Percentiles rank a stretch among this genome's conserved stretches.
Evolutionary conservation across 78 protist species (phyloP).

Genomic region (Dictyostelium discoideum): DNA sequence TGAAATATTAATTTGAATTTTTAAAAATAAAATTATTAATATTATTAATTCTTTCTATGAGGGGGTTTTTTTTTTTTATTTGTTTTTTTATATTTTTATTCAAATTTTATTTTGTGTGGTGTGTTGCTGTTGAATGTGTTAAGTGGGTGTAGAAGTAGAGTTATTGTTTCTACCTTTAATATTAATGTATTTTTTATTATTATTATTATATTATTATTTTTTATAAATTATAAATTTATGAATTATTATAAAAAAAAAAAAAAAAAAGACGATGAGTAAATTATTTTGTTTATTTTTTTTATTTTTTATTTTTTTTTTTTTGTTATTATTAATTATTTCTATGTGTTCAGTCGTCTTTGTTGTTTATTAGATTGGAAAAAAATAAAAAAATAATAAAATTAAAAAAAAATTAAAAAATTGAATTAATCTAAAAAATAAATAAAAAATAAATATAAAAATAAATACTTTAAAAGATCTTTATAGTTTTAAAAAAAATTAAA

Average conservation of each 20-base stretch:
- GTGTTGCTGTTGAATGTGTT: not conserved
- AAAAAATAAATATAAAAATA: no score
- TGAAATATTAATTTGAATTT: not conserved
- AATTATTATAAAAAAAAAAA: no score
- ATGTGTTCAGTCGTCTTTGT: not conserved
- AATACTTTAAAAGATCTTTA: not conserved
- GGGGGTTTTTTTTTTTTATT: not conserved
- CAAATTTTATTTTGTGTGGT: slow-evolving; percentile 5
- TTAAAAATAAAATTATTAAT: not conserved
- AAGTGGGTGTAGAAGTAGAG: not conserved
- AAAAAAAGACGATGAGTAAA: not conserved
- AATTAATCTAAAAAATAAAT: not conserved
- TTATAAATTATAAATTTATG: no score
- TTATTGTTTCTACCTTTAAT: not conserved
- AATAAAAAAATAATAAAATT: no score
- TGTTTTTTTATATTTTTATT: not conserved
- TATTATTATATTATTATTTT: no score
- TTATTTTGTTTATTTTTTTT: not conserved
- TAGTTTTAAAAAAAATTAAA: no score
- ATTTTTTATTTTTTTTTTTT: no score
- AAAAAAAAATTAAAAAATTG: no score
- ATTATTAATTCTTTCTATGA: not conserved
- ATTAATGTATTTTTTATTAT: no score
- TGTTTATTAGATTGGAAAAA: not conserved
- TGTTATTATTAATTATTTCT: no score